Evolutionary conservation across 176 grass and related monocot genomes (phyloP), one percentile per base, ranked within the genome.

Genomic region (Triticum dicoccoides): DNA sequence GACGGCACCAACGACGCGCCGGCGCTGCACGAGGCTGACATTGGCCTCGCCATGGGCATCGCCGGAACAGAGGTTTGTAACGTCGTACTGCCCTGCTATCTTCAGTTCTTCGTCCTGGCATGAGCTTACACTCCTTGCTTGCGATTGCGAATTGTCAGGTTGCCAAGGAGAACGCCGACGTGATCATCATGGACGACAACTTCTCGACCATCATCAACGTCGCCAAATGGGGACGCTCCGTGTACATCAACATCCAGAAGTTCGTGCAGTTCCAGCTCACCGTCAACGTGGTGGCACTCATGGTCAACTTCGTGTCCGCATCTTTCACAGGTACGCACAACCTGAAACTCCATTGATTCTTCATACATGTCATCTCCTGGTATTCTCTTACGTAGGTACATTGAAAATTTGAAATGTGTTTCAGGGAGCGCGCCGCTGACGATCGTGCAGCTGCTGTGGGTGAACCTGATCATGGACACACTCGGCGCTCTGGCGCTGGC

Each of bases 381-480:
- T 27, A 15, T 10, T 29, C 5, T 30, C 6, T 67, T 4, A 15
- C 18, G 29, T 30, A 25, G 24, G 0, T 0, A 33, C 5, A 5
- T 8, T 70, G 0, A 17, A 11, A 45, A 45, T 4, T 45, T 45
- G 11, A 47, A 4, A 47, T 12, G 3, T 33, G 27, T 35, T 78
- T 79, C 86, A 98, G 96, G 96, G 69, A 95, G 73, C 29, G 96
- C 96, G 3, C 96, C 96, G 6, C 69, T 98, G 79, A 98, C 93
- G 44, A 94, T 94, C 20, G 96, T 98, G 17, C 96, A 98, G 47
- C 77, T 98, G 73, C 81, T 98, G 47, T 98, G 96, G 96, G 96
- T 98, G 58, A 98, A 98, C 91, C 78, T 98, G 85, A 95, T 95
- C 83, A 98, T 98, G 96, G 96, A 98, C 84, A 98, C 96, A 3